Conservation (phyloP, 1,284 basidiomycete species). For the Mycena sp. region DNA sequence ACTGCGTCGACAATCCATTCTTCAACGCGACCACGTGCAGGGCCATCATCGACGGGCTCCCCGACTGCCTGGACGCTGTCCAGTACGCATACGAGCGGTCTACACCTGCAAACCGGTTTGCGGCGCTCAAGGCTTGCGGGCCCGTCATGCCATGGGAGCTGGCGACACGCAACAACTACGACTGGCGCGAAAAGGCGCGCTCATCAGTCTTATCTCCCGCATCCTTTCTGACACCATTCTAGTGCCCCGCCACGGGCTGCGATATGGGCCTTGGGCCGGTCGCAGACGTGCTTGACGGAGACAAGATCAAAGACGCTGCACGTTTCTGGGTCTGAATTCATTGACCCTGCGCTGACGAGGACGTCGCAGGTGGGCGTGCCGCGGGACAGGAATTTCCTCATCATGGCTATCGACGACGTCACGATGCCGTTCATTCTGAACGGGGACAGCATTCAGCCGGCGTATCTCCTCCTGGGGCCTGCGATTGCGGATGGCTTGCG, state of each 20-base stretch:
- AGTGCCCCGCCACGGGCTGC: conserved; percentile 1
- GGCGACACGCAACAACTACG: not conserved
- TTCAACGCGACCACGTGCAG: conserved; percentile 2
- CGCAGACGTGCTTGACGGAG: not conserved
- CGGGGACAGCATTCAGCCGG: not conserved
- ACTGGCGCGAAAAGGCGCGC: not conserved
- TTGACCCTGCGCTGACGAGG: not conserved
- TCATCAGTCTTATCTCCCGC: not conserved
- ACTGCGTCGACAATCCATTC: not conserved
- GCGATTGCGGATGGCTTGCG: conserved; percentile 1
- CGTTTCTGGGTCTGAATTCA: not conserved
- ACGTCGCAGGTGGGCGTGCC: not conserved
- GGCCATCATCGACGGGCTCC: not conserved
- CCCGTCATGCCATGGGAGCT: not conserved
- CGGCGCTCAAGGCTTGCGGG: not conserved
- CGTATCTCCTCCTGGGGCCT: conserved; percentile 1
- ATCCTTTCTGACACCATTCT: not conserved
- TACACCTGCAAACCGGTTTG: not conserved
- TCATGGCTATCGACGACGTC: conserved; percentile 3
- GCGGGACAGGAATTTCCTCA: not conserved
- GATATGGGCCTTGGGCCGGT: conserved; percentile 2
- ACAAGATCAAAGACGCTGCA: not conserved
- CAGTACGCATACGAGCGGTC: conserved; percentile 6
- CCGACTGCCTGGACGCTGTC: not conserved
- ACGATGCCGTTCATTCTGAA: not conserved